phyloP scores from a whole-genome alignment of 1,284 basidiomycete species.

The Cutaneotrichosporon cavernicola region DNA sequence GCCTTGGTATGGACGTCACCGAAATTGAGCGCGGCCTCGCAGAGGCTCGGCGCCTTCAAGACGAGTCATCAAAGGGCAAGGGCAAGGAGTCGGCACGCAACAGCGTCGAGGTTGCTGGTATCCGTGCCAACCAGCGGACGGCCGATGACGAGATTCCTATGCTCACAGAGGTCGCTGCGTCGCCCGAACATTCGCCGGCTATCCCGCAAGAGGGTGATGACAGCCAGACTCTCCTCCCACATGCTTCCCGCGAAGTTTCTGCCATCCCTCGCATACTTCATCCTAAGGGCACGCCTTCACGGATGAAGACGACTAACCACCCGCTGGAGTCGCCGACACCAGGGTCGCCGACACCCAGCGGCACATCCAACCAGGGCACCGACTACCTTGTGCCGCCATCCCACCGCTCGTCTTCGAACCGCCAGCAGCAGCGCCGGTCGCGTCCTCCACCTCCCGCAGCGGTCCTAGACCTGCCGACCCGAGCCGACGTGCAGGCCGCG shows the following conservation, averaged over 20 bases:
- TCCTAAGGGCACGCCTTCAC: constrained; percentile 14
- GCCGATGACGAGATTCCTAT: constrained; percentile 43
- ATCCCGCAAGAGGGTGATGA: constrained; percentile 29
- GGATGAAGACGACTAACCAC: constrained; percentile 1
- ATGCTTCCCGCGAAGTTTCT: constrained; percentile 37
- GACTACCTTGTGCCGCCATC: constrained; percentile 47
- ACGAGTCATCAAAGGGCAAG: constrained; percentile 33
- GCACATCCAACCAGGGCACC: constrained; percentile 10
- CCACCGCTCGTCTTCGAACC: constrained; percentile 29
- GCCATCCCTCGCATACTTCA: constrained; percentile 34
- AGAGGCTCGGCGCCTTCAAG: constrained; percentile 37
- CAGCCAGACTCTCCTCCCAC: constrained; percentile 44
- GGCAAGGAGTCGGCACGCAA: constrained; percentile 22
- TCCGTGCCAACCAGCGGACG: constrained; percentile 33
- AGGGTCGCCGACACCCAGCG: background rate
- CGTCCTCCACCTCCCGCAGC: constrained; percentile 36
- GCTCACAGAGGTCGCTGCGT: background rate
- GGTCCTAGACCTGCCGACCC: constrained; percentile 51
- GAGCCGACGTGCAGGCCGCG: constrained; percentile 53
- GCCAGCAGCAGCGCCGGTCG: constrained; percentile 8
- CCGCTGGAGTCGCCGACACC: constrained; percentile 15
- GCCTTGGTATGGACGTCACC: constrained; percentile 60
- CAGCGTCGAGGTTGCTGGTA: constrained; percentile 25
- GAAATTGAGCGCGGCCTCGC: constrained; percentile 46
- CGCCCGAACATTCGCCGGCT: constrained; percentile 16